Conservation (phyloP, 495 filamentous ascomycete species). For the Ascodesmis nigricans region DNA sequence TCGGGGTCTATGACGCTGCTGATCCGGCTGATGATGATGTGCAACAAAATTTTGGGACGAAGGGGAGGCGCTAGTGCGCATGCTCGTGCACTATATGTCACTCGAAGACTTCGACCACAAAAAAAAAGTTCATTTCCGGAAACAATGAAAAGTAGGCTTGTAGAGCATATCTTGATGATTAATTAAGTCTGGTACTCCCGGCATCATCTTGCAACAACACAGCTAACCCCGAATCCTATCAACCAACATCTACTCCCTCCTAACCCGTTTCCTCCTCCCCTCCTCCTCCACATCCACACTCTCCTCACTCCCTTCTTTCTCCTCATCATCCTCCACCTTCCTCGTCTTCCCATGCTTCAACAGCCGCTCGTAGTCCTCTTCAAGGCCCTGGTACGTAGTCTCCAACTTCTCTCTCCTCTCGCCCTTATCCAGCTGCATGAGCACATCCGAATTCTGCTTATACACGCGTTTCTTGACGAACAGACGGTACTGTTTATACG, state of each 20-base stretch:
- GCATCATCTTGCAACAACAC: slow-evolving; percentile 29
- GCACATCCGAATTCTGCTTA: slow-evolving; percentile 39
- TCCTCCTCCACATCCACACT: slow-evolving; percentile 9
- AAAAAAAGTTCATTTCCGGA: too few species aligned
- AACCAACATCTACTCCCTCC: slow-evolving; percentile 15
- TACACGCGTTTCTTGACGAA: slow-evolving; percentile 51
- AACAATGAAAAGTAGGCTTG: too few species aligned
- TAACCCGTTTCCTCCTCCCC: slow-evolving; percentile 15
- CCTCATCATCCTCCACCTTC: slow-evolving; percentile 18
- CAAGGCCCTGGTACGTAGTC: slow-evolving; percentile 50
- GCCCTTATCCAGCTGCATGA: slow-evolving; percentile 52
- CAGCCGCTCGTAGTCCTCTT: slow-evolving; percentile 57
- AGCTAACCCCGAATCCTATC: slow-evolving; percentile 28
- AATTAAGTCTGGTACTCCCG: too few species aligned
- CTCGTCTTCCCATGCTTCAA: slow-evolving; percentile 32
- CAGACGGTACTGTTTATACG: slow-evolving; percentile 24
- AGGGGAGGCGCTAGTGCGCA: too few species aligned
- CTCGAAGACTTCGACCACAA: too few species aligned
- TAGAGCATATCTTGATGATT: too few species aligned
- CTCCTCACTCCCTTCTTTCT: slow-evolving; percentile 6
- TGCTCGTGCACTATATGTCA: too few species aligned
- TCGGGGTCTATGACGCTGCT: too few species aligned
- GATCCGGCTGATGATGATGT: too few species aligned
- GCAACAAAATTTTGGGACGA: too few species aligned
- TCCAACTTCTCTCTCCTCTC: slow-evolving; percentile 69